phyloP scores from a whole-genome alignment of 208 protist genomes.

The Crithidia thermophila region DNA sequence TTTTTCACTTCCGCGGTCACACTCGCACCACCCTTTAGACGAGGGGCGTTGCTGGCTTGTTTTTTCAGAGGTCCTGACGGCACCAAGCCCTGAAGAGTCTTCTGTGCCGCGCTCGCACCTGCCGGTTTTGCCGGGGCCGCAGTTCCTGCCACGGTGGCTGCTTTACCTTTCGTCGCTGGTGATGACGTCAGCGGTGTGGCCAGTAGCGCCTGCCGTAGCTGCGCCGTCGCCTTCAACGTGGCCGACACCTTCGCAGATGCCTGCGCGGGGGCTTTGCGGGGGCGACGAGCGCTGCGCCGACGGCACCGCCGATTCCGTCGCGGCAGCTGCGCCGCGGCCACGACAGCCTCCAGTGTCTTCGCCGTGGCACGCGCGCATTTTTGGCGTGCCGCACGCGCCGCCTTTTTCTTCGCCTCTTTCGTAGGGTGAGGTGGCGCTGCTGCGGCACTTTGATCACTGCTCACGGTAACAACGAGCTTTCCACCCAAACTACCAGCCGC shows the following conservation, averaged over 20 bases:
- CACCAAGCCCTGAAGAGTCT: constrained; percentile 20
- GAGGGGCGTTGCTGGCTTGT: neutral
- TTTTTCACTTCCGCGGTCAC: no score
- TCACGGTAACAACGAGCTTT: neutral
- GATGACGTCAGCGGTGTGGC: no score
- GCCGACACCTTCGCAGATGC: neutral
- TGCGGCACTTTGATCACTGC: neutral
- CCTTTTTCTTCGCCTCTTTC: neutral
- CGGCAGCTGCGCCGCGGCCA: constrained; percentile 10
- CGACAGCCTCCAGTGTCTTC: constrained; percentile 4
- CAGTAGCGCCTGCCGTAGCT: no score
- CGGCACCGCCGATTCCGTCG: constrained; percentile 16
- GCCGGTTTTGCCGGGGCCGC: neutral
- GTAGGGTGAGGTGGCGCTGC: neutral
- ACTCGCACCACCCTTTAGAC: no score
- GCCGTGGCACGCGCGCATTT: neutral
- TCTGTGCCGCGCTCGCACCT: constrained; percentile 6
- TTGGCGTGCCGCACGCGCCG: neutral
- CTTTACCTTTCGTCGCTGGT: neutral
- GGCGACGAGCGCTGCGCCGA: constrained; percentile 17
- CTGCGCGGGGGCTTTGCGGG: neutral
- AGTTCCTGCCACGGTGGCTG: neutral
- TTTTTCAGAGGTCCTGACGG: constrained; percentile 23
- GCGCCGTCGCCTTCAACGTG: neutral
- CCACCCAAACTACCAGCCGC: no score